Evolutionary conservation across 208 protist species (phyloP), one percentile per base, ranked within the genome.

Genomic region (Leishmania amazonensis): DNA sequence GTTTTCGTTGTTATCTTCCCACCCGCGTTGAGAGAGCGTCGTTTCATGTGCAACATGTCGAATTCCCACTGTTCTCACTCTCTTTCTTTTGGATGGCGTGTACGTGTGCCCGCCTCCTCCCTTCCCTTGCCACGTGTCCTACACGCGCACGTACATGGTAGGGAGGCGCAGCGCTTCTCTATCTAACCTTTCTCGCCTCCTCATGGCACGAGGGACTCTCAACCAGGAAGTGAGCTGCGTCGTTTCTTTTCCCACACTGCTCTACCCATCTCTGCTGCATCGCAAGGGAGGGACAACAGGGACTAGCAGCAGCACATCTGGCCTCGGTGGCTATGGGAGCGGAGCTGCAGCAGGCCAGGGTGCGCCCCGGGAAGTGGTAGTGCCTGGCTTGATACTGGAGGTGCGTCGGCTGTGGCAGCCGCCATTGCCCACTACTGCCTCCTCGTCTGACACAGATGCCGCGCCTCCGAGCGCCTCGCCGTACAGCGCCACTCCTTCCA

Each of bases 381-480:
- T 73, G 19, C 68, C 74, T 17, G 91, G 90, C 13, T 74, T 77
- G 31, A 74, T 96, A 47, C 78, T 96, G 58, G 91, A 96, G 76
- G 93, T 96, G 65, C 85, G 93, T 5, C 87, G 79, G 53, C 87
- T 96, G 17, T 94, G 91, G 91, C 84, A 85, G 15, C 83, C 89
- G 19, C 11, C 78, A 35, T 4, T 21, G 49, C n/a, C 42, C 21
- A 47, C 38, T 21, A 67, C 53, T 45, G 75, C 54, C 40, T 60
- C 75, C 57, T 47, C 38, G 53, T 57, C n/a, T n/a, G 75, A 28
- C 75, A 31, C 54, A 76, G 31, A 62, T 47, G 5, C 51, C 49
- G 19, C 47, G 35, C 47, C 31, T 21, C 31, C 51, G 51, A 40
- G 72, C 19, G 15, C 54, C 15, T 28, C 75, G 35, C 47, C 73